phyloP scores from a whole-genome alignment of 352 stramenopile species.

The Hyaloperonospora arabidopsidis region DNA sequence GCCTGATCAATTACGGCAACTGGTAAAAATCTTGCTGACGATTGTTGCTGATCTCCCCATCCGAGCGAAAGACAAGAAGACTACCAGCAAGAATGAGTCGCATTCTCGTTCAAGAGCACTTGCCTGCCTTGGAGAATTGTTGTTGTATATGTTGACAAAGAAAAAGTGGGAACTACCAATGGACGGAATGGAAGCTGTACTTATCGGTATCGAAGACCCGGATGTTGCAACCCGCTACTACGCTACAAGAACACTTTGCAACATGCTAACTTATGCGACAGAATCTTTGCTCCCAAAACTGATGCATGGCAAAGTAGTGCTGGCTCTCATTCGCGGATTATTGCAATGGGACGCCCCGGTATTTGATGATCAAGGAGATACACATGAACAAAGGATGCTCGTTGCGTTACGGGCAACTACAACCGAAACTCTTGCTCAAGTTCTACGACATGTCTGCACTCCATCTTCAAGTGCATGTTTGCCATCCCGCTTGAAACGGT shows the following conservation, averaged over 20 bases:
- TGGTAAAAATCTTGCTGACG: slow-evolving; percentile 35
- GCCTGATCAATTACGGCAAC: slow-evolving; percentile 40
- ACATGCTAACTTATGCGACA: slow-evolving; percentile 49
- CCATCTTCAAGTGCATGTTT: slow-evolving; percentile 20
- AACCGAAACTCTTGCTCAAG: slow-evolving; percentile 45
- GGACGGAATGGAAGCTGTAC: slow-evolving; percentile 26
- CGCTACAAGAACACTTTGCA: slow-evolving; percentile 44
- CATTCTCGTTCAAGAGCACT: slow-evolving; percentile 28
- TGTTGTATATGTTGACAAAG: slow-evolving; percentile 70
- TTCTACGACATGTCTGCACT: slow-evolving; percentile 40
- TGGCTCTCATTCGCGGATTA: slow-evolving; percentile 26
- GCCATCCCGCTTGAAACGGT: slow-evolving; percentile 22
- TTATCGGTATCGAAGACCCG: slow-evolving; percentile 32
- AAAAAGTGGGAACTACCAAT: slow-evolving; percentile 34
- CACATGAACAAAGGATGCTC: slow-evolving; percentile 4
- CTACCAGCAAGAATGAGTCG: neutral
- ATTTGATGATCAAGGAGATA: slow-evolving; percentile 3
- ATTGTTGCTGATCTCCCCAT: slow-evolving; percentile 8
- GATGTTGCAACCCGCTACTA: slow-evolving; percentile 48
- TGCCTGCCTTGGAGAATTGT: slow-evolving; percentile 57
- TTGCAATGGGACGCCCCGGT: slow-evolving; percentile 10
- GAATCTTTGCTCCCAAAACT: slow-evolving; percentile 28
- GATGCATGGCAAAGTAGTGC: slow-evolving; percentile 39
- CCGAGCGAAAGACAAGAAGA: neutral
- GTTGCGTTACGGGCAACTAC: slow-evolving; percentile 32